Base-by-base conservation (phyloP, 1,139 yeast genomes). In the Yamadazyma atlantica region DNA sequence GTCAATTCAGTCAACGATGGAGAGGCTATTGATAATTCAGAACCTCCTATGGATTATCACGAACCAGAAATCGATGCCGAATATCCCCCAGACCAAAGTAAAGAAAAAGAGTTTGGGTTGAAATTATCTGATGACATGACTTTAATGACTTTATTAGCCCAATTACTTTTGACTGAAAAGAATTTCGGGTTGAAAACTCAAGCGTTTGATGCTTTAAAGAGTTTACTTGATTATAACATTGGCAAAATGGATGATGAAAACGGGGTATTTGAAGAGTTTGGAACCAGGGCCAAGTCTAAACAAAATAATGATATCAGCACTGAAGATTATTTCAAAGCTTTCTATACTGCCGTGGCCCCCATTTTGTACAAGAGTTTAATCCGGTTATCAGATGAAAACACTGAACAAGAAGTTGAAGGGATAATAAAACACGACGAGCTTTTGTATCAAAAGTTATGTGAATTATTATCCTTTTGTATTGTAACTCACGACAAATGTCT, bases 141-240 rank as follows among this genome's bases (percentile, higher is more conserved):
- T 0, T 60, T 87, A 36, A 64, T 85, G 27, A 60, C 70, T 11
- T 75, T 84, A 6, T 62, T 90, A 32, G 73, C 86, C 1, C 73
- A 78, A 33, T 69, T 89, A 22, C 60, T 90, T 18, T 61, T 82
- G 3, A 69, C 73, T 18, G 95, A 86, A 43, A 66, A 70, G 26
- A 80, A 82, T 46, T 74, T 83, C 5, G 95, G 95, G 0, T 62
- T 89, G 35, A 82, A 85, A 54, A 77, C 84, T 4, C 97, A 89
- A 57, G 85, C 92, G 1, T 80, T 78, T 44, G 96, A 89, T 60
- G 95, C 96, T 0, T 62, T 90, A 34, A 81, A 82, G 51, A 79
- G 82, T 1, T 61, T 89, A 29, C 64, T 88, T 12, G 92, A 85
- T 51, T 81, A 88, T 1, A 73, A 72, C 38, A 63, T 67, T 8